Percentiles rank a stretch among this genome's conserved stretches.
phyloP scores from a whole-genome alignment of 2,329 filamentous ascomycete species.

The Alternaria dauci region DNA sequence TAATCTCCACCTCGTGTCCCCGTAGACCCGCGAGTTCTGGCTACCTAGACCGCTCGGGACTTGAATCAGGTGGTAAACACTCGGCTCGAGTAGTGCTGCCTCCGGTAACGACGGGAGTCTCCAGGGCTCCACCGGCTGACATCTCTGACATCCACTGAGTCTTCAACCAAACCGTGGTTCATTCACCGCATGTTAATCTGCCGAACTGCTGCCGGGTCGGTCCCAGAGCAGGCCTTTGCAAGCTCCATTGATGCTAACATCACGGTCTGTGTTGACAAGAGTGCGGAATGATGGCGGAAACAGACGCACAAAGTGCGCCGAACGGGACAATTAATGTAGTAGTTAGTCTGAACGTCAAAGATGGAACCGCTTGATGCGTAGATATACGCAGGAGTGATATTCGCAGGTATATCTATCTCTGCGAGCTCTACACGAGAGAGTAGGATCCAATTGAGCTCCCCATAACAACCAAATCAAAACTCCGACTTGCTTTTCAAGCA shows the following conservation, averaged over 20 bases:
- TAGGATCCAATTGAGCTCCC: neutral
- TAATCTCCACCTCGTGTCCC: slow-evolving; percentile 1
- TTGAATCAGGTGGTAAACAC: slow-evolving; percentile 2
- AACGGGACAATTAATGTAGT: neutral
- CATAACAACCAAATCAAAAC: slow-evolving; percentile 4
- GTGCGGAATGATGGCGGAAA: neutral
- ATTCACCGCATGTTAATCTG: slow-evolving; percentile 19
- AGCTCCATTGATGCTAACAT: neutral
- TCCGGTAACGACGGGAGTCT: slow-evolving; percentile 8
- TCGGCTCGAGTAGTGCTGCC: slow-evolving; percentile 2
- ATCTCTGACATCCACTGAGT: slow-evolving; percentile 7
- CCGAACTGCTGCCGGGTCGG: slow-evolving; percentile 10
- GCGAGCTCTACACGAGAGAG: slow-evolving; percentile 2
- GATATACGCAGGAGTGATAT: neutral
- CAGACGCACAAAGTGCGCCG: neutral
- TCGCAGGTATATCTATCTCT: slow-evolving; percentile 9
- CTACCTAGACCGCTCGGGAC: slow-evolving; percentile 6
- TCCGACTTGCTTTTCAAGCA: slow-evolving; percentile 11
- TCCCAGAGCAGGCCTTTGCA: neutral
- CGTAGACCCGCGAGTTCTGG: neutral
- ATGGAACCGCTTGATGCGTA: neutral
- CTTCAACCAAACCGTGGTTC: slow-evolving; percentile 16
- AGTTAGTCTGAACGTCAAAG: neutral
- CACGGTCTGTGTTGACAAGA: neutral
- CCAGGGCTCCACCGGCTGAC: slow-evolving; percentile 8